A percentile compares a stretch with the other conserved stretches of the same genome.
Conservation (phyloP, 1,284 basidiomycete species). For the Trametes sp. region DNA sequence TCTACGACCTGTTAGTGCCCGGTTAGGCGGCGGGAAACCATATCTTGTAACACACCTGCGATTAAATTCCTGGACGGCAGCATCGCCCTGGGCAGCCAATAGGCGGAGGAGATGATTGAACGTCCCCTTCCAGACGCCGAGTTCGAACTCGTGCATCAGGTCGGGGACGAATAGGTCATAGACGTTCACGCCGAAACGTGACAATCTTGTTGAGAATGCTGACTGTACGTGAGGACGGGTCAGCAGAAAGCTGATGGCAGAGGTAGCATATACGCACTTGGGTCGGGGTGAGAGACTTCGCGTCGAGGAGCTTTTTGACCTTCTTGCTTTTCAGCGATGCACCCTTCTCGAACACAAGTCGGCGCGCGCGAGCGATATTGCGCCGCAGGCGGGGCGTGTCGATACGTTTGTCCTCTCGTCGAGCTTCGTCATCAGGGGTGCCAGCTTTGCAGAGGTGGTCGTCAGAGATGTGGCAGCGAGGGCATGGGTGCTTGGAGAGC, state of each 20-base stretch:
- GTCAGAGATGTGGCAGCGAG: constrained; percentile 37
- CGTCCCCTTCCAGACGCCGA: constrained; percentile 45
- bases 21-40: neutral
- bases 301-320: neutral
- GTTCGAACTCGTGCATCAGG: constrained; percentile 48
- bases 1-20: constrained; percentile 9
- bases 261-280: neutral
- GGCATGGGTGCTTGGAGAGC: constrained; percentile 36
- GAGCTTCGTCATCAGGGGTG: neutral
- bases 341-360: constrained; percentile 23
- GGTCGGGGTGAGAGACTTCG: neutral
- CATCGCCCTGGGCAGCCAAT: constrained; percentile 10
- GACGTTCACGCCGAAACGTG: constrained; percentile 36
- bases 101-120: constrained; percentile 20
- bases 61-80: constrained; percentile 24
- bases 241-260: neutral
- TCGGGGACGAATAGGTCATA: constrained; percentile 43
- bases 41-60: constrained; percentile 21
- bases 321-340: neutral
- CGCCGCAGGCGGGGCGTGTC: neutral
- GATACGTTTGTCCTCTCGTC: neutral
- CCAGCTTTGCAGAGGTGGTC: constrained; percentile 20
- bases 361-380: constrained; percentile 14
- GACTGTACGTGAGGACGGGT: constrained; percentile 11
- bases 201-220: constrained; percentile 37